Conservation (phyloP, 768 basidiomycete species). For the Amanita rubescens region DNA sequence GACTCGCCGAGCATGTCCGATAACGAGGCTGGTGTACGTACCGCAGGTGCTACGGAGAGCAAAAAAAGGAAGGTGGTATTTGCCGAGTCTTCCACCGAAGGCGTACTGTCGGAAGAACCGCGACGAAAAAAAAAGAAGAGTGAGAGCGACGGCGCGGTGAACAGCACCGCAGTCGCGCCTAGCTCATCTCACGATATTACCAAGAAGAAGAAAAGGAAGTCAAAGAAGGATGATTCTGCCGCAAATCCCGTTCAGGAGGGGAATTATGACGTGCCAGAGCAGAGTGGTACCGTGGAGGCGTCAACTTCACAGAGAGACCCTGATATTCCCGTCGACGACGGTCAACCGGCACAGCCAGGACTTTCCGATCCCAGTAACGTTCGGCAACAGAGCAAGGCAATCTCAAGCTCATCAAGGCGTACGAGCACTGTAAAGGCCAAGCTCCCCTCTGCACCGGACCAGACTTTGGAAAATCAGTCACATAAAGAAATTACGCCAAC, state of each 20-base stretch:
- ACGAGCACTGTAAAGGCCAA: neutral
- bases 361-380: neutral
- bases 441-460: neutral
- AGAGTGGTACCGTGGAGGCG: neutral
- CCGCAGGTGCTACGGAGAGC: neutral
- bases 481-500: no score
- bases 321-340: neutral
- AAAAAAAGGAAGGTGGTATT: slow-evolving; percentile 4
- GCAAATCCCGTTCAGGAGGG: neutral
- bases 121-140: slow-evolving; percentile 14
- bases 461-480: neutral
- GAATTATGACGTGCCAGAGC: neutral
- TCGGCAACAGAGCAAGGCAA: neutral
- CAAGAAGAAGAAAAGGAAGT: slow-evolving; percentile 11
- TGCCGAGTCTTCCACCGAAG: neutral
- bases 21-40: neutral
- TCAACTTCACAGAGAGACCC: neutral
- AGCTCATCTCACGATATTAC: neutral
- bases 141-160: neutral
- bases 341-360: neutral
- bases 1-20: neutral
- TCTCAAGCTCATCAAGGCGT: neutral
- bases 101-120: slow-evolving; percentile 5
- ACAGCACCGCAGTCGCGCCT: neutral
- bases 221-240: neutral